Conservation (phyloP, 176 grass and related monocot species). For the Oryza longistaminata region DNA sequence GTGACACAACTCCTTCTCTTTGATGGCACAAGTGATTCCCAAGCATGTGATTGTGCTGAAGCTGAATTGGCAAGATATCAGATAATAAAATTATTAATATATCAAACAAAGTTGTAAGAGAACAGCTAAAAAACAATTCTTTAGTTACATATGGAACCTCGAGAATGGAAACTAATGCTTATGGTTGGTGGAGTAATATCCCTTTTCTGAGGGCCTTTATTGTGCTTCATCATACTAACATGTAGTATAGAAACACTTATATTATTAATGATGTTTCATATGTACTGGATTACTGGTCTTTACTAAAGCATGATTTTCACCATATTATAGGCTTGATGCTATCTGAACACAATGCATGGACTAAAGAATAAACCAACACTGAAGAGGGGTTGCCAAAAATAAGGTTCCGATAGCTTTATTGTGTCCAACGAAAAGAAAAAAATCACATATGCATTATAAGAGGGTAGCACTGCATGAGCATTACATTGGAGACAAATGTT, state of each 20-base stretch:
- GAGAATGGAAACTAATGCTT: conserved; percentile 4
- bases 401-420: neutral
- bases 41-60: conserved; percentile 86
- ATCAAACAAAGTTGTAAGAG: neutral
- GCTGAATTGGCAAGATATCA: conserved; percentile 48
- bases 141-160: conserved; percentile 2
- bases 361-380: conserved; percentile 24
- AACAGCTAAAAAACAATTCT: conserved; percentile 15
- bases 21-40: conserved; percentile 79
- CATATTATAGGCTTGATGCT: conserved; percentile 4
- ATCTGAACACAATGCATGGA: conserved; percentile 12
- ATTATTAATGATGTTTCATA: neutral
- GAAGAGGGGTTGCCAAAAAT: conserved; percentile 9
- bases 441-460: conserved; percentile 15
- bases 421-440: conserved; percentile 2
- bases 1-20: conserved; percentile 70
- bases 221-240: conserved; percentile 4
- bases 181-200: neutral
- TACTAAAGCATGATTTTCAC: neutral
- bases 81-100: conserved; percentile 24
- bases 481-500: neutral
- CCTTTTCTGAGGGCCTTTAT: neutral
- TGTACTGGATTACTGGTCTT: neutral
- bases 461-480: conserved; percentile 16
- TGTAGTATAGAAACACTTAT: conserved; percentile 17